Conservation (phyloP, 169 alveolate genomes). For the Amoebophrya sp. region DNA sequence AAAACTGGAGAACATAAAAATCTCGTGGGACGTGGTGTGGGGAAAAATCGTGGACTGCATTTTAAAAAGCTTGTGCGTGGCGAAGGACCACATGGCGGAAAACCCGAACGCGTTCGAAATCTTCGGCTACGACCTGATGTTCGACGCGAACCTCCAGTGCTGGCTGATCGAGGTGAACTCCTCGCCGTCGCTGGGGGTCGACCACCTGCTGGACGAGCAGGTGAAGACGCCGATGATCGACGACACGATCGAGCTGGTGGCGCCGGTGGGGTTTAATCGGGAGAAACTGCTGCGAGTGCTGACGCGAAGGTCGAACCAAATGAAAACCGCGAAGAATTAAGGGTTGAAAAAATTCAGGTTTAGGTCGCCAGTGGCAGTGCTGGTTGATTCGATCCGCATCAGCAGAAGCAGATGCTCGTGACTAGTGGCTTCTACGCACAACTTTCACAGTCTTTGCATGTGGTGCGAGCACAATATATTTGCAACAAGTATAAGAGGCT, state of each 20-base stretch:
- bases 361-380: too few species aligned
- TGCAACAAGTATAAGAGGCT: too few species aligned
- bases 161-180: conserved; percentile 83
- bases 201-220: background rate
- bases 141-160: conserved; percentile 69
- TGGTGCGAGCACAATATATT: too few species aligned
- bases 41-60: background rate
- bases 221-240: background rate
- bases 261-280: background rate
- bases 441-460: too few species aligned
- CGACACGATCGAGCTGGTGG: background rate
- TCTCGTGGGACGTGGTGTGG: background rate
- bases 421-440: too few species aligned
- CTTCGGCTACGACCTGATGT: conserved; percentile 75
- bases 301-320: too few species aligned
- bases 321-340: too few species aligned
- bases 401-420: too few species aligned
- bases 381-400: too few species aligned
- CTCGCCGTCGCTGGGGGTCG: conserved; percentile 54
- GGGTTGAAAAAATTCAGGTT: too few species aligned
- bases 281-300: background rate
- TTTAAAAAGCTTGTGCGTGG: conserved; percentile 49
- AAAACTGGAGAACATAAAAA: background rate
- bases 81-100: conserved; percentile 51
- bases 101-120: conserved; percentile 58